A percentile compares a stretch with the other conserved stretches of the same genome.
Conservation (phyloP, 768 basidiomycete species). For the Leucosporidium scottii region DNA sequence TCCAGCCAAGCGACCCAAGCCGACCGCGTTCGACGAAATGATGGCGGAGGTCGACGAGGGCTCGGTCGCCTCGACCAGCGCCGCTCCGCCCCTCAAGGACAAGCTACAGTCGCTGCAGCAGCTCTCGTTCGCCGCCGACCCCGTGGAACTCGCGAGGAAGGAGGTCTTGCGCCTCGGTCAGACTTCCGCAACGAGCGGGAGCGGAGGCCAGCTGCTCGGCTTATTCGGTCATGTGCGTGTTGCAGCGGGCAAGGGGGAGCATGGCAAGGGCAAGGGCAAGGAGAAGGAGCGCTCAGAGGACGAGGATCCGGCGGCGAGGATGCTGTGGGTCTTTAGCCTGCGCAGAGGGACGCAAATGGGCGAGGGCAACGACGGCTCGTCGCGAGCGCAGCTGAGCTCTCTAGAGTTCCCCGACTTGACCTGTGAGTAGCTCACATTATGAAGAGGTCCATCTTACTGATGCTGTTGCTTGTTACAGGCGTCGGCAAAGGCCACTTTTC, state of each 20-base stretch:
- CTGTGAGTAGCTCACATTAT: neutral
- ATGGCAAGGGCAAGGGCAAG: slow-evolving; percentile 31
- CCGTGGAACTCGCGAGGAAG: slow-evolving; percentile 6
- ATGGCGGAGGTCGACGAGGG: slow-evolving; percentile 10
- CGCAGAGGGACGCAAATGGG: slow-evolving; percentile 1
- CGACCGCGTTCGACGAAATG: slow-evolving; percentile 19
- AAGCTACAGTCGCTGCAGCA: neutral
- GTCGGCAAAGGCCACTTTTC: slow-evolving; percentile 36
- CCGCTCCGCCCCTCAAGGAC: slow-evolving; percentile 8
- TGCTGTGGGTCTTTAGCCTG: slow-evolving; percentile 23
- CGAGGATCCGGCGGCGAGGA: neutral
- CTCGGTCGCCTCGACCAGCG: neutral
- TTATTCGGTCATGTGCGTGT: slow-evolving; percentile 5
- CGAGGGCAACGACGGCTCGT: neutral
- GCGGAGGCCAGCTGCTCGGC: slow-evolving; percentile 6
- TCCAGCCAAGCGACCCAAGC: neutral
- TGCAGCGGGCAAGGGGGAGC: slow-evolving; percentile 19
- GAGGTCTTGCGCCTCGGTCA: slow-evolving; percentile 3
- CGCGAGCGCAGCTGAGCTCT: neutral
- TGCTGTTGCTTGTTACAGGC: neutral
- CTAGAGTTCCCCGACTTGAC: neutral
- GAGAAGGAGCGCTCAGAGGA: neutral
- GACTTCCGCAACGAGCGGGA: neutral
- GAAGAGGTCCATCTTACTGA: neutral
- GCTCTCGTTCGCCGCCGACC: neutral